These are phyloP conservation scores for Colletotrichum tropicale DNA, from an alignment of 2,329 filamentous ascomycete genomes.

Conservation along the genomic window DNA sequence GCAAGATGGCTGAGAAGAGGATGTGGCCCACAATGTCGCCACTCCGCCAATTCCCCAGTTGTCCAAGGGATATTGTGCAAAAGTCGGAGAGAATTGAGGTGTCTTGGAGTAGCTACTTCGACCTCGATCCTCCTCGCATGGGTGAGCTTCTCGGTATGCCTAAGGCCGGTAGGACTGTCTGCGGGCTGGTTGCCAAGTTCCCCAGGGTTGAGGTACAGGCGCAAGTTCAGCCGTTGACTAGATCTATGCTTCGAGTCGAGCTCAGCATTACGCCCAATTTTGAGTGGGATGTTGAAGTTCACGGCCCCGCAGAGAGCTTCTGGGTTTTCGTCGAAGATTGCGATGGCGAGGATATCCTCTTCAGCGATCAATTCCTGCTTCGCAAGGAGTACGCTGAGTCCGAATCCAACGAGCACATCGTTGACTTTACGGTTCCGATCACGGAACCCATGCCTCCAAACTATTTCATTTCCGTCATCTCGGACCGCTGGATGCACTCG, in stretches of 20 bases:
- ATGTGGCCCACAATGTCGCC: slow-evolving; percentile 99
- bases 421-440: slow-evolving; percentile 96
- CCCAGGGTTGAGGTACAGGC: slow-evolving; percentile 91
- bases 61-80: slow-evolving; percentile 82
- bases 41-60: slow-evolving; percentile 84
- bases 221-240: slow-evolving; percentile 91
- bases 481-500: slow-evolving; percentile 97
- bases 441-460: slow-evolving; percentile 98
- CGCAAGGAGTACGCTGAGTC: slow-evolving; percentile 85
- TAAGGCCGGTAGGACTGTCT: slow-evolving; percentile 85
- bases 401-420: slow-evolving; percentile 90
- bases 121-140: slow-evolving; percentile 95
- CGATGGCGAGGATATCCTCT: slow-evolving; percentile 94
- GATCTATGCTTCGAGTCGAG: slow-evolving; percentile 90
- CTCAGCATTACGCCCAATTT: slow-evolving; percentile 93
- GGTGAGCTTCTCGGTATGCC: slow-evolving; percentile 91
- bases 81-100: slow-evolving; percentile 97
- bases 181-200: slow-evolving; percentile 87
- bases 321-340: slow-evolving; percentile 98
- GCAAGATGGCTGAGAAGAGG: slow-evolving; percentile 98
- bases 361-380: slow-evolving; percentile 92
- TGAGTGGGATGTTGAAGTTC: slow-evolving; percentile 89
- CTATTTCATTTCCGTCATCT: slow-evolving; percentile 95
- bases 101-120: slow-evolving; percentile 91
- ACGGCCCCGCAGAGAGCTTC: slow-evolving; percentile 89